Evolutionary conservation across 2,329 filamentous ascomycete genomes (phyloP).

Genomic region (Aspergillus versicolor): DNA sequence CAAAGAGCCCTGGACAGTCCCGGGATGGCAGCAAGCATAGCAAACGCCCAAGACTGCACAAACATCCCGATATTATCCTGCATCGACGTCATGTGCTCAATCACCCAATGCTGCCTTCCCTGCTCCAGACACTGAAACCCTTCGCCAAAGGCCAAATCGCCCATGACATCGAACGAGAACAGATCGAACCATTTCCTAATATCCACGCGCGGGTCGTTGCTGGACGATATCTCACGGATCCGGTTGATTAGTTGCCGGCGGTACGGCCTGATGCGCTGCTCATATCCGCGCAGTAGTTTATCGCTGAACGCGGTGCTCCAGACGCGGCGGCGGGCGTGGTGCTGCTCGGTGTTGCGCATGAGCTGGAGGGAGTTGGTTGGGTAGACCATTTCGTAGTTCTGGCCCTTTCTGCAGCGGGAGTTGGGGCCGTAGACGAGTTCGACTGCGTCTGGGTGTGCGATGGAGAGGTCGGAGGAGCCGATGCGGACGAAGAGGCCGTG

Average conservation of each 20-base stretch:
- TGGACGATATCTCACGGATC: constrained; percentile 23
- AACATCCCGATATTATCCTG: constrained; percentile 21
- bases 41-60: constrained; percentile 12
- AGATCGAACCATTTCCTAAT: constrained; percentile 38
- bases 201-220: constrained; percentile 30
- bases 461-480: constrained; percentile 37
- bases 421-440: constrained; percentile 39
- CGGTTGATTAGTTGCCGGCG: constrained; percentile 35
- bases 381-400: constrained; percentile 41
- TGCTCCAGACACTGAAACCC: constrained; percentile 10
- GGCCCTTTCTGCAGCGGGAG: constrained; percentile 41
- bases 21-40: constrained; percentile 1
- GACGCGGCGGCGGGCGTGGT: constrained; percentile 40
- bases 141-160: constrained; percentile 14
- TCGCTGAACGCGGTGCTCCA: constrained; percentile 46
- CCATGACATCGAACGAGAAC: constrained; percentile 20
- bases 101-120: constrained; percentile 32
- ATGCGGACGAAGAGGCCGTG: constrained; percentile 39
- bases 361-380: constrained; percentile 41
- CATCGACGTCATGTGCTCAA: constrained; percentile 37
- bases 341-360: constrained; percentile 35
- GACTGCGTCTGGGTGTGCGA: constrained; percentile 37
- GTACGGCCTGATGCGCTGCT: constrained; percentile 36
- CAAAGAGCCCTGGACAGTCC: neutral
- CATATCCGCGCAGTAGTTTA: constrained; percentile 43